These are phyloP conservation scores for Nephelium lappaceum DNA, from an alignment of 345 rosid species.

Conservation along the genomic window DNA sequence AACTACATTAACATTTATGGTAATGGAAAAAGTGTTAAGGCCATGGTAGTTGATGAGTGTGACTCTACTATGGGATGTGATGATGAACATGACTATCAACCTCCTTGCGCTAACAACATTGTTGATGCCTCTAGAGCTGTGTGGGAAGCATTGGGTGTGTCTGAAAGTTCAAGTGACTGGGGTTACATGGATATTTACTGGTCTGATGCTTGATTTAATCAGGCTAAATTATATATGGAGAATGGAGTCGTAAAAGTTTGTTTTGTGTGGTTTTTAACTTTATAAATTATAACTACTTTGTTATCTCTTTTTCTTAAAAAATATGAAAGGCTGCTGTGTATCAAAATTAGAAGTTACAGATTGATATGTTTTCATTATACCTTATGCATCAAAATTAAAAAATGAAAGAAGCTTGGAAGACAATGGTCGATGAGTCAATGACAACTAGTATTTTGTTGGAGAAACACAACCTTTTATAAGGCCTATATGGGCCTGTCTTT, in stretches of 20 bases:
- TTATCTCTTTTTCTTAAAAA: too few relatives aligned
- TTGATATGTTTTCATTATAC: too few relatives aligned
- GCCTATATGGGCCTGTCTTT: too few relatives aligned
- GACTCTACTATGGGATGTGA: conserved; percentile 32
- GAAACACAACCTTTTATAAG: too few relatives aligned
- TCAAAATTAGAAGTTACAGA: too few relatives aligned
- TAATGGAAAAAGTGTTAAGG: conserved; percentile 23
- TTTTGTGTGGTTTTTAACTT: neutral
- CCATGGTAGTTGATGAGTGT: conserved; percentile 36
- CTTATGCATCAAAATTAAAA: too few relatives aligned
- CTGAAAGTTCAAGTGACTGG: neutral
- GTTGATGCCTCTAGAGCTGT: conserved; percentile 37
- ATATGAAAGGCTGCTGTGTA: too few relatives aligned
- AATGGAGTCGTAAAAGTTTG: too few relatives aligned
- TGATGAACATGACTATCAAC: conserved; percentile 31
- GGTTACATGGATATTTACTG: conserved; percentile 23
- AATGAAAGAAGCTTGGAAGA: too few relatives aligned
- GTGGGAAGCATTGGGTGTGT: conserved; percentile 27
- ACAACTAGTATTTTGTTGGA: too few relatives aligned
- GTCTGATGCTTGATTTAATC: conserved; percentile 15
- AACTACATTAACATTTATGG: conserved; percentile 20
- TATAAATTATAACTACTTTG: neutral
- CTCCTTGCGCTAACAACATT: conserved; percentile 31
- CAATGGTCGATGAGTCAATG: too few relatives aligned
- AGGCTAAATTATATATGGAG: too few relatives aligned